Conservation (phyloP, 495 filamentous ascomycete genomes). For the Podospora pseudocomata region DNA sequence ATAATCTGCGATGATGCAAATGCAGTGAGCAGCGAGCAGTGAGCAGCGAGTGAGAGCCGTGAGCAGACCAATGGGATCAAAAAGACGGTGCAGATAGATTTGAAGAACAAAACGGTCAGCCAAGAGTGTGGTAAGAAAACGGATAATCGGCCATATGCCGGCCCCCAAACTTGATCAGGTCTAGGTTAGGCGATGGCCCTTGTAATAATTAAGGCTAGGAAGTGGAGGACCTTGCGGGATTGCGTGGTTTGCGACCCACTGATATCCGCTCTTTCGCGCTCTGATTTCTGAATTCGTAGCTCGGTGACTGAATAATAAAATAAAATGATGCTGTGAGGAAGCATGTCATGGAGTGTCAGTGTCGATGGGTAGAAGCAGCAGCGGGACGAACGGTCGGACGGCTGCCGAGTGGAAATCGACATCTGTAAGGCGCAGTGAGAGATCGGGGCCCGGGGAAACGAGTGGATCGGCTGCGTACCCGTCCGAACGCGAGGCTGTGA, state of each 20-base stretch:
- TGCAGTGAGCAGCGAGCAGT: background rate
- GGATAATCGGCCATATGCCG: background rate
- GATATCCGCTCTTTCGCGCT: background rate
- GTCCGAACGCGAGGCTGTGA: background rate
- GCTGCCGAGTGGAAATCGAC: slow-evolving; percentile 3
- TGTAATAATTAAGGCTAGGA: background rate
- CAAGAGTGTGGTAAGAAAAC: background rate
- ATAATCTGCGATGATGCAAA: background rate
- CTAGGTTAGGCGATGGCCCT: background rate
- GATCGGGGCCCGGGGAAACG: slow-evolving; percentile 2
- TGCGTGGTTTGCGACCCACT: background rate
- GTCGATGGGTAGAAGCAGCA: background rate
- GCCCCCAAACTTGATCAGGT: background rate
- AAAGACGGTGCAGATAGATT: background rate
- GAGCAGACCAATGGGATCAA: background rate
- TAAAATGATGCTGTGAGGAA: background rate
- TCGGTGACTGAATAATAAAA: background rate
- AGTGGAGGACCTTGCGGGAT: background rate
- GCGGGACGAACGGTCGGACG: slow-evolving; percentile 4
- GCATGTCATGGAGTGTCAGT: background rate
- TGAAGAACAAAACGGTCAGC: background rate
- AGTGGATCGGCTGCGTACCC: background rate
- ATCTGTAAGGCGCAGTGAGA: slow-evolving; percentile 8
- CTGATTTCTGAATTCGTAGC: background rate
- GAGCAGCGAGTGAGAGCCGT: background rate